A percentile compares a stretch with the other conserved stretches of the same genome.
Evolutionary conservation across 179 eudicot genomes (phyloP).

Genomic region (Heliamphora pulchella): DNA sequence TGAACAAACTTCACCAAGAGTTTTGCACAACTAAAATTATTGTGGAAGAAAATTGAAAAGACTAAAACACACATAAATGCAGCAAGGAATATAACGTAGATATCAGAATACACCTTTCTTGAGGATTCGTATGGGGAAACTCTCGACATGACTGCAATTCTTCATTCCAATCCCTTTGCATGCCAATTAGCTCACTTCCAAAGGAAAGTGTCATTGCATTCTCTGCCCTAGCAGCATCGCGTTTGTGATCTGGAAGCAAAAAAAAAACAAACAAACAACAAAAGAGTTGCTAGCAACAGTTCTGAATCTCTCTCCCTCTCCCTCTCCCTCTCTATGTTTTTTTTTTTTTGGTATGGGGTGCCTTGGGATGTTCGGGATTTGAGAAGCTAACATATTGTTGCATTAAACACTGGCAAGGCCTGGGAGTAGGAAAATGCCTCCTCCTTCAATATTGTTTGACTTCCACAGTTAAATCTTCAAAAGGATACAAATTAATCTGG

Average conservation of each 20-base stretch:
- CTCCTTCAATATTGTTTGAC: background rate
- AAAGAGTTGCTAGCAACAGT: slow-evolving; percentile 1
- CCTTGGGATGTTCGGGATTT: background rate
- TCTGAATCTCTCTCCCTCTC: background rate
- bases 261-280: slow-evolving; percentile 12
- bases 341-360: background rate
- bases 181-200: slow-evolving; percentile 96
- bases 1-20: background rate
- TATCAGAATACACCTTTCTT: slow-evolving; percentile 56
- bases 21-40: background rate
- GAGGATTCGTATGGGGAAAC: slow-evolving; percentile 77
- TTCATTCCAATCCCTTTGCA: slow-evolving; percentile 99
- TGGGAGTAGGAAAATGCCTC: background rate
- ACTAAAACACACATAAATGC: background rate
- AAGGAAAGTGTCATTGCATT: slow-evolving; percentile 75
- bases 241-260: slow-evolving; percentile 59
- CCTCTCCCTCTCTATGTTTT: background rate
- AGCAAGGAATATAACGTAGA: background rate
- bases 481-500: background rate
- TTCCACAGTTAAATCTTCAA: background rate
- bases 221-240: slow-evolving; percentile 97
- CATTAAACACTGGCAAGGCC: background rate
- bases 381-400: background rate
- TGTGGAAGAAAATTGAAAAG: slow-evolving; percentile 3
- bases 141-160: slow-evolving; percentile 96